Base-by-base conservation (phyloP, 2,329 filamentous ascomycete genomes). In the Emergomyces orientalis region DNA sequence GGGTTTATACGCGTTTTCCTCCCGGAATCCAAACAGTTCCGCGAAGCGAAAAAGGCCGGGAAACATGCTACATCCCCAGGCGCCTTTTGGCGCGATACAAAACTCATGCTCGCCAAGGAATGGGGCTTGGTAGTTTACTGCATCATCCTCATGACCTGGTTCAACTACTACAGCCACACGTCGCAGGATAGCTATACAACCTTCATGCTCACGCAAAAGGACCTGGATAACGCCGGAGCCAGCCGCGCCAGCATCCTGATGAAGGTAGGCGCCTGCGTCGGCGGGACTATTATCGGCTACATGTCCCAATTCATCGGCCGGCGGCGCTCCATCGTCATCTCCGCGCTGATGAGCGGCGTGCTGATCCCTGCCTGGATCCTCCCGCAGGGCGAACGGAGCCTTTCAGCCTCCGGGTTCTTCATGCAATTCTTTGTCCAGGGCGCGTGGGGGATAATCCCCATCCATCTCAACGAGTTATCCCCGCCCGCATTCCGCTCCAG, bases 381-480 rank as follows among this genome's bases (percentile, higher is more conserved):
- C 71, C 74, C 74, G 0, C 65, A 69, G 1, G 69, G 70, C 9
- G 73, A 75, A 60, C 63, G 64, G 0, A 59, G 66, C 2, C 67
- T 93, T 86, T 19, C 87, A 84, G 91, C 89, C 0, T 86, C 88
- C 0, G 90, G 90, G 1, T 96, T 94, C 75, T 94, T 95, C 74
- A 82, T 93, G 77, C 88, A 91, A 71, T 90, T 91, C 72, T 88
- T 84, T 70, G 88, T 91, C 1, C 88, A 91, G 73, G 88, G 88
- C 27, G 88, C 88, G 0, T 91, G 88, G 88, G 88, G 84, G 45
- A 85, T 89, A 1, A 85, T 89, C 27, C 87, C 87, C 13, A 86
- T 88, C 66, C 85, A 88, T 67, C 76, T 88, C 13, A 87, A 87
- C 83, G 85, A 88, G 67, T 75, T 88, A 1, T 82, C 82, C 0